These are phyloP conservation scores for Urostyla sp. DNA, from an alignment of 73 alveolate species.

Conservation along the genomic window DNA sequence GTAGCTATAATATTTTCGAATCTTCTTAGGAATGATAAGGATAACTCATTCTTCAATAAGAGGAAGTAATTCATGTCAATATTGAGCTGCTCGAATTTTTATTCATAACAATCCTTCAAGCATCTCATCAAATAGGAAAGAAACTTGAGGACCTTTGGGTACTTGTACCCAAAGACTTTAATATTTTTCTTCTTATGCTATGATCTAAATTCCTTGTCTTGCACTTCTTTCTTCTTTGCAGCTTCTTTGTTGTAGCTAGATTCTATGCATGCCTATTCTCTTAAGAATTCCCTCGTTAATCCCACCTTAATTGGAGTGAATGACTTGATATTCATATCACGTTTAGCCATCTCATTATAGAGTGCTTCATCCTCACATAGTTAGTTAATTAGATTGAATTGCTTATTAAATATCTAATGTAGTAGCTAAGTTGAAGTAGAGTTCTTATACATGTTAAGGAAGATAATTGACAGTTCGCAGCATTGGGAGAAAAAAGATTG, in stretches of 20 bases:
- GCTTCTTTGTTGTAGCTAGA: constrained; percentile 18
- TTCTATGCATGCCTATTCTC: constrained; percentile 16
- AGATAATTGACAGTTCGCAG: constrained; percentile 33
- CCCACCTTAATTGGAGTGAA: constrained; percentile 52
- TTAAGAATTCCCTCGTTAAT: constrained; percentile 18
- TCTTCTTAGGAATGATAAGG: constrained; percentile 56
- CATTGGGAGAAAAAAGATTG: constrained; percentile 45
- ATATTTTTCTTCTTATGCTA: constrained; percentile 50
- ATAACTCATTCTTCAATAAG: constrained; percentile 62
- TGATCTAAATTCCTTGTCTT: constrained; percentile 24
- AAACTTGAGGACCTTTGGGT: constrained; percentile 61
- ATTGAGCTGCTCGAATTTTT: constrained; percentile 58
- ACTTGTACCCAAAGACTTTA: constrained; percentile 62
- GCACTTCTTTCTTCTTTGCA: constrained; percentile 4
- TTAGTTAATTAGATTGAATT: constrained; percentile 22
- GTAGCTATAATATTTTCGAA: constrained; percentile 61
- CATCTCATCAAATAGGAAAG: constrained; percentile 54
- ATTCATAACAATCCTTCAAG: constrained; percentile 62
- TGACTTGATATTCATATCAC: constrained; percentile 9
- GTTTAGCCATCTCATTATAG: constrained; percentile 10
- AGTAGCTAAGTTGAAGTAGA: constrained; percentile 42
- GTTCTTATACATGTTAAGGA: constrained; percentile 35
- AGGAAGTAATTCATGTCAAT: constrained; percentile 60
- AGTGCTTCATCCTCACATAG: constrained; percentile 69
- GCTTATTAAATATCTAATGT: constrained; percentile 45